Evolutionary conservation across 495 filamentous ascomycete species (phyloP), one percentile per base, ranked within the genome.

Genomic region (Corynascus novoguineensis): DNA sequence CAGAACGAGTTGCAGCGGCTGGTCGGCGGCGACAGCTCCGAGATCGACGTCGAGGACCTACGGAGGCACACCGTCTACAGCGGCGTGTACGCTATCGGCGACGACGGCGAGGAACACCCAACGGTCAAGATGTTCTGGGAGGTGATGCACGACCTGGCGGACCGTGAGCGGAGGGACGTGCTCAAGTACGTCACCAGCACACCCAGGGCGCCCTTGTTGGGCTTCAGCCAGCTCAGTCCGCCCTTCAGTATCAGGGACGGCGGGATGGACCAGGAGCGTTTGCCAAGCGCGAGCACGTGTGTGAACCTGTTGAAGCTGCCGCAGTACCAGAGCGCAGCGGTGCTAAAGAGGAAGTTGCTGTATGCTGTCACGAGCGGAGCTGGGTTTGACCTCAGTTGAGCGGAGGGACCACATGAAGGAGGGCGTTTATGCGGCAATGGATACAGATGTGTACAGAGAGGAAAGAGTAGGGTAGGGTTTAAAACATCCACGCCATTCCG

Each of bases 101-200:
- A 95, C 61, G 92, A 97, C 66, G 83, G 85, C 28, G 68, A 81
- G 32, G 92, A 97, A 63, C 93, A 99, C 61, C 83, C 86, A 0
- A 90, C 87, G 1, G 75, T 99, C 28, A 73, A 84, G 66, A 71
- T 95, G 37, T 99, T 99, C 75, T 99, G 93, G 93, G 72, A 90
- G 58, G 91, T 95, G 35, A 85, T 99, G 88, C 76, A 83, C 53
- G 71, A 73, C 6, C 76, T 98, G 51, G 75, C 73, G 15, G 89
- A 95, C 59, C 78, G 71, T 22, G 87, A 97, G 62, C 78, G 90
- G 3, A 74, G 89, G 54, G 87, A 90, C 45, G 92, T 99, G 59
- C 76, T 99, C 52, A 93, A 92, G 64, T 99, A 97, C 61, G 95
- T 99, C 32, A 97, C 93, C 1, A 91, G 86, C 29, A 96, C 93